Percentiles rank a stretch among this genome's conserved stretches.
phyloP scores from a whole-genome alignment of 108 stramenopile genomes.

The Skeletonema tropicum region DNA sequence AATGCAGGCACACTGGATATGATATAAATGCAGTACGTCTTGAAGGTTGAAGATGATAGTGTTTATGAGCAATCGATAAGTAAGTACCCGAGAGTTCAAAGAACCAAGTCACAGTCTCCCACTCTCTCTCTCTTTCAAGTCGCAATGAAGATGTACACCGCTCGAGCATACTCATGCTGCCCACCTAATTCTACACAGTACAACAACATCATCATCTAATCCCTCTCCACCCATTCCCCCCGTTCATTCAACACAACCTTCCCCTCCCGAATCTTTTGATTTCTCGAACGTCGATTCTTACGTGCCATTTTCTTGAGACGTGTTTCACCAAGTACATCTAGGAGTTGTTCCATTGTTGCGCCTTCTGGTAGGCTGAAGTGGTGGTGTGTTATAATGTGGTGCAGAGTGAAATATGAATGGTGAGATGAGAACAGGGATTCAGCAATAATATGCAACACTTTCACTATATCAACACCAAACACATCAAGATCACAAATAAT shows the following conservation, averaged over 20 bases:
- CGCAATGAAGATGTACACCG: too few species aligned
- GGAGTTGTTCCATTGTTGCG: slow-evolving; percentile 3
- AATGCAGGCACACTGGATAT: too few species aligned
- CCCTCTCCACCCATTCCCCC: too few species aligned
- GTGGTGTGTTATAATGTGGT: not conserved
- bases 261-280: slow-evolving; percentile 29
- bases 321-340: slow-evolving; percentile 3
- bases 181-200: too few species aligned
- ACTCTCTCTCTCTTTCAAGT: too few species aligned
- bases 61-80: too few species aligned
- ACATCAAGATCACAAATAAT: not conserved
- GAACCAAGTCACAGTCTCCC: too few species aligned
- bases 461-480: not conserved
- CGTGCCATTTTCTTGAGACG: slow-evolving; percentile 25
- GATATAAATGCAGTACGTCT: too few species aligned
- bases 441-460: not conserved
- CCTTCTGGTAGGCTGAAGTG: not conserved
- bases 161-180: too few species aligned
- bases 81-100: too few species aligned
- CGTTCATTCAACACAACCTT: not conserved
- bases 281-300: slow-evolving; percentile 1
- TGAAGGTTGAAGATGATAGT: too few species aligned
- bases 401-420: not conserved
- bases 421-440: not conserved
- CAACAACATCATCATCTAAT: too few species aligned